phyloP scores from a whole-genome alignment of 345 rosid genomes.

The Moricandia arvensis region DNA sequence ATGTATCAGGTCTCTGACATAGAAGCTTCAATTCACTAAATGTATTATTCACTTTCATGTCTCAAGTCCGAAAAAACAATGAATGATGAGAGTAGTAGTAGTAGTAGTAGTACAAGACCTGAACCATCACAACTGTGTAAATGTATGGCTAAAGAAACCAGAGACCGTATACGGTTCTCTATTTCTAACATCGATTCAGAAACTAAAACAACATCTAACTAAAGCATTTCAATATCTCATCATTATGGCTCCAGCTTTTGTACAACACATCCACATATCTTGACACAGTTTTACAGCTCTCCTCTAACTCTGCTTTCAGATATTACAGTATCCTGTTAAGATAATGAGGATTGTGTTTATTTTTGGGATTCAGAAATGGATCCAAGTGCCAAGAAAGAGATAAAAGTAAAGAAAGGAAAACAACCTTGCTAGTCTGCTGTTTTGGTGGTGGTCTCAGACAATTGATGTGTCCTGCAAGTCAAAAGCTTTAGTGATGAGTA shows the following conservation, averaged over 20 bases:
- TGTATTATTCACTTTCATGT: too few species aligned
- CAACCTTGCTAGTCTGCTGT: conserved; percentile 47
- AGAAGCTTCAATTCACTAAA: too few species aligned
- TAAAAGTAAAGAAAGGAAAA: neutral
- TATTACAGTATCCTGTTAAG: conserved; percentile 31
- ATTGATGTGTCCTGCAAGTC: conserved; percentile 51
- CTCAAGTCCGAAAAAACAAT: too few species aligned
- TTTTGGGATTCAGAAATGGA: neutral
- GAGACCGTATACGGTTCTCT: conserved; percentile 17
- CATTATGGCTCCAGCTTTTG: conserved; percentile 3
- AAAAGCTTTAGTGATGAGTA: conserved; percentile 3
- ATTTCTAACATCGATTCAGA: conserved; percentile 19
- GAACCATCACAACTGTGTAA: conserved; percentile 17
- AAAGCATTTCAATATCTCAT: conserved; percentile 15
- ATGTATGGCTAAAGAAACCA: conserved; percentile 22
- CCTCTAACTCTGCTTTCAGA: conserved; percentile 25
- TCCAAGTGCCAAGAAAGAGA: neutral
- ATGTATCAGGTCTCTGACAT: too few species aligned
- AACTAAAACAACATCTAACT: conserved; percentile 19
- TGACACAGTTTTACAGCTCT: conserved; percentile 23
- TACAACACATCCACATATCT: too few species aligned
- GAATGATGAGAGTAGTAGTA: neutral
- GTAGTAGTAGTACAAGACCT: conserved; percentile 5
- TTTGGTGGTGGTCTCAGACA: conserved; percentile 40
- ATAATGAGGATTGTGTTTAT: neutral